Evolutionary conservation across 192 early-diverging fungal genomes (phyloP).

Genomic region (Podochytrium sp.): DNA sequence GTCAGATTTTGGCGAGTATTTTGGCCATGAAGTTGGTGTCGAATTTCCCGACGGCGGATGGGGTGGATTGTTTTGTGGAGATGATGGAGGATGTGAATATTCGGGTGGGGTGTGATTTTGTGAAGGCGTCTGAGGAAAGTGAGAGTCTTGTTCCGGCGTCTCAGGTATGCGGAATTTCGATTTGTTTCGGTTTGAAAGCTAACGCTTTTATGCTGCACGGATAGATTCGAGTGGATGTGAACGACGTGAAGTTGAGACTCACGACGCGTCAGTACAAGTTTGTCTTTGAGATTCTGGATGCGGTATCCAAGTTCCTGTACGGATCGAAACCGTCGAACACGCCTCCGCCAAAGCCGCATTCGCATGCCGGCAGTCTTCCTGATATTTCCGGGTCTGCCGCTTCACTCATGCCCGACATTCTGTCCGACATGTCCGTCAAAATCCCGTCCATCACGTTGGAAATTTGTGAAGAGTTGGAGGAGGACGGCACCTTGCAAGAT

Average conservation of each 20-base stretch:
- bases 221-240: conserved; percentile 65
- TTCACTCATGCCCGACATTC: background rate
- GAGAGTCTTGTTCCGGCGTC: conserved; percentile 18
- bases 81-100: conserved; percentile 89
- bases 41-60: conserved; percentile 23
- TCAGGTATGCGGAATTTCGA: background rate
- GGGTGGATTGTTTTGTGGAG: conserved; percentile 48
- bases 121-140: conserved; percentile 2
- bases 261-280: conserved; percentile 85
- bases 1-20: conserved; percentile 38
- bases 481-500: conserved; percentile 53
- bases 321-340: background rate
- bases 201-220: conserved; percentile 5
- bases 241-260: conserved; percentile 77
- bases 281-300: conserved; percentile 67
- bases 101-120: conserved; percentile 48
- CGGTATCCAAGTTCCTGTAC: conserved; percentile 35
- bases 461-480: conserved; percentile 65
- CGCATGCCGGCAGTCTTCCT: background rate
- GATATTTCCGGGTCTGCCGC: background rate
- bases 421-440: conserved; percentile 61
- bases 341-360: background rate
- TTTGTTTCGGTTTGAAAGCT: background rate
- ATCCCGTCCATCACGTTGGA: conserved; percentile 81
- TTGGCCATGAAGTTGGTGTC: conserved; percentile 47